Evolutionary conservation across 2,329 filamentous ascomycete genomes (phyloP).

Genomic region (Pyricularia sp.): DNA sequence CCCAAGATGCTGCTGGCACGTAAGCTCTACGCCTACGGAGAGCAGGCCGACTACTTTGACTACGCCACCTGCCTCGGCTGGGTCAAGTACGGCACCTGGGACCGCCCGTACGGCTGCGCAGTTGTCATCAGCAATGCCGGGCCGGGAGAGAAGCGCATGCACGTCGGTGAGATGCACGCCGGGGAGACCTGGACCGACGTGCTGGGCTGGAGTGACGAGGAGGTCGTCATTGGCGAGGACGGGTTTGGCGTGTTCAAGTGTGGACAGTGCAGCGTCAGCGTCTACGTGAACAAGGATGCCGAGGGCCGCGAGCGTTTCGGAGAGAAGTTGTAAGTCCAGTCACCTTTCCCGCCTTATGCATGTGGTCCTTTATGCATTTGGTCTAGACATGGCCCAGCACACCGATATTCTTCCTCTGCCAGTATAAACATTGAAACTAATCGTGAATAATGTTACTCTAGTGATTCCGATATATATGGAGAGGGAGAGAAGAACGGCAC

Average conservation of each 20-base stretch:
- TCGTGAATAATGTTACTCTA: conserved; percentile 2
- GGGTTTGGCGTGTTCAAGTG: conserved; percentile 53
- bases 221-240: conserved; percentile 49
- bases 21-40: conserved; percentile 58
- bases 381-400: not conserved
- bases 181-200: conserved; percentile 59
- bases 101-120: conserved; percentile 39
- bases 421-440: not conserved
- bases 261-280: conserved; percentile 40
- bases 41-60: conserved; percentile 55
- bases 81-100: conserved; percentile 38
- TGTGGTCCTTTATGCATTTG: not conserved
- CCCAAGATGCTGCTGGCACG: conserved; percentile 51
- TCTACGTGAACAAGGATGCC: conserved; percentile 50
- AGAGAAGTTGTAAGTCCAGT: conserved; percentile 26
- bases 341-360: not conserved
- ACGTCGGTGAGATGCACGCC: conserved; percentile 47
- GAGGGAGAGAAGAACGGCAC: not conserved
- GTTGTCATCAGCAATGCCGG: conserved; percentile 47
- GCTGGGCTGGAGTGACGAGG: conserved; percentile 41
- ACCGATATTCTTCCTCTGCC: not conserved
- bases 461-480: conserved; percentile 19
- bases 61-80: conserved; percentile 53
- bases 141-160: conserved; percentile 48
- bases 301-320: conserved; percentile 35